These are phyloP conservation scores for Yamadazyma insecticola DNA, from an alignment of 805 yeast genomes.

Conservation along the genomic window DNA sequence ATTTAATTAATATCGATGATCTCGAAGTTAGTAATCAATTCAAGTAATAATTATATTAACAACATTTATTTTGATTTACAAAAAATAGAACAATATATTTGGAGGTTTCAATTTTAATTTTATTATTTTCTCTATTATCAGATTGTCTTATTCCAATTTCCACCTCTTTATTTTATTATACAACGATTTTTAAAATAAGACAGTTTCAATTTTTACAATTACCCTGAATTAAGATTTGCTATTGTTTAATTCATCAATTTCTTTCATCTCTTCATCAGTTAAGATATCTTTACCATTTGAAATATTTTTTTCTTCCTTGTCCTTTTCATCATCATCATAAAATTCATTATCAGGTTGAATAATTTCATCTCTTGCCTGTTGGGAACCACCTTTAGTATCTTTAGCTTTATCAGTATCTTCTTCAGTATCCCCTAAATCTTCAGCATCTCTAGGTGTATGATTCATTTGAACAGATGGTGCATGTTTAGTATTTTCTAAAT, in stretches of 20 bases:
- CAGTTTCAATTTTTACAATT: background rate
- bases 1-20: too few relatives aligned
- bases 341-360: conserved; percentile 74
- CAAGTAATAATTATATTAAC: too few relatives aligned
- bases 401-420: conserved; percentile 77
- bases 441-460: conserved; percentile 83
- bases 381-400: conserved; percentile 90
- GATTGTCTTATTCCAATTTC: too few relatives aligned
- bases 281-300: conserved; percentile 11
- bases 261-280: conserved; percentile 35
- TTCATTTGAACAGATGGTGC: conserved; percentile 97
- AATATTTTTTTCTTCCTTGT: conserved; percentile 30
- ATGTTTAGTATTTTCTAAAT: conserved; percentile 84
- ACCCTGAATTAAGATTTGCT: background rate
- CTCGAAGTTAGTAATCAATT: too few relatives aligned
- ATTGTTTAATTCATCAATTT: conserved; percentile 32
- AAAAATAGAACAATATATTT: too few relatives aligned
- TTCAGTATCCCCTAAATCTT: conserved; percentile 79
- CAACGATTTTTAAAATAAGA: too few relatives aligned
- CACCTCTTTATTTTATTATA: too few relatives aligned
- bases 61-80: too few relatives aligned
- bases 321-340: conserved; percentile 60
- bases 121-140: too few relatives aligned
- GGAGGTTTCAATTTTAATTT: too few relatives aligned
- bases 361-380: conserved; percentile 71